These are phyloP conservation scores for Hansfordia pulvinata DNA, from an alignment of 2,329 filamentous ascomycete species.

Conservation along the genomic window DNA sequence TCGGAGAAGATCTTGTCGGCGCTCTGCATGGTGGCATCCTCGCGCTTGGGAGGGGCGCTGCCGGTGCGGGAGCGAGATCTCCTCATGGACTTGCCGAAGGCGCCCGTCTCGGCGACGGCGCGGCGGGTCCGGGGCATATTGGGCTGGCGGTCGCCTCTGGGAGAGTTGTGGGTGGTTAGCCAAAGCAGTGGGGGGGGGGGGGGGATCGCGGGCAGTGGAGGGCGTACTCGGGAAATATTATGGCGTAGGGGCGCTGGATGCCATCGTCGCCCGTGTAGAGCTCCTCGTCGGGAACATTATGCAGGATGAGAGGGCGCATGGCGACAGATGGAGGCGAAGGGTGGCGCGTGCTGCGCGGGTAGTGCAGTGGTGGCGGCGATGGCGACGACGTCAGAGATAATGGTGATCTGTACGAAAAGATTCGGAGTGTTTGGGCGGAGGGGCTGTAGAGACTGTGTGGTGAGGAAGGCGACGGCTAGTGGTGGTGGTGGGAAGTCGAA, in stretches of 20 bases:
- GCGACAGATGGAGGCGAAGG: no score
- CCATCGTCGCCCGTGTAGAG: conserved; percentile 54
- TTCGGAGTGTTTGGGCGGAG: no score
- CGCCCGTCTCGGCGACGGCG: conserved; percentile 44
- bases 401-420: no score
- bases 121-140: conserved; percentile 34
- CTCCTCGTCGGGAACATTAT: conserved; percentile 57
- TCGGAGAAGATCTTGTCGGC: conserved; percentile 49
- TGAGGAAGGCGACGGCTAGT: no score
- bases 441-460: no score
- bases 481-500: no score
- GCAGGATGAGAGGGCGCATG: conserved; percentile 53
- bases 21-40: conserved; percentile 47
- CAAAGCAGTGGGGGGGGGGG: conserved; percentile 1
- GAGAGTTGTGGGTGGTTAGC: conserved; percentile 8
- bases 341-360: no score
- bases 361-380: no score
- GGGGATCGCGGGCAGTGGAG: not conserved
- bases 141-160: conserved; percentile 38
- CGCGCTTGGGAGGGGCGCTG: conserved; percentile 37
- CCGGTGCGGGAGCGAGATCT: conserved; percentile 49
- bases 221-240: conserved; percentile 49
- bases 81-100: conserved; percentile 53
- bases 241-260: conserved; percentile 50
- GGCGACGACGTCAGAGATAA: no score